Conservation (phyloP, 2,329 filamentous ascomycete genomes). For the Alternaria ethzedia region DNA sequence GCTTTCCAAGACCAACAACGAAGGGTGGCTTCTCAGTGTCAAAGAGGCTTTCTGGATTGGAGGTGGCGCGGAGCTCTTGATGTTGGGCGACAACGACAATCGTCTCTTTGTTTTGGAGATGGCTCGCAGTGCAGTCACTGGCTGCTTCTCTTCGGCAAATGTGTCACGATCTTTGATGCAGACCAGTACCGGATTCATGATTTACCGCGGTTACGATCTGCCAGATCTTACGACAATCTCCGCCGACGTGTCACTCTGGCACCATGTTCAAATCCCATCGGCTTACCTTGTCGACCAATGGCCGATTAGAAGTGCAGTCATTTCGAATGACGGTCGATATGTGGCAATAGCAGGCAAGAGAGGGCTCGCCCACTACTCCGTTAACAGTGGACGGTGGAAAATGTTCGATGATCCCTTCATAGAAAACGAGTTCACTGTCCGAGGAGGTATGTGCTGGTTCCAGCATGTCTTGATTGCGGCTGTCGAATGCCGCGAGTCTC, state of each 20-base stretch:
- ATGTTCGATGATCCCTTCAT: slow-evolving; percentile 81
- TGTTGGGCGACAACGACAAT: slow-evolving; percentile 74
- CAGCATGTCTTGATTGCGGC: slow-evolving; percentile 93
- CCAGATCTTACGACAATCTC: slow-evolving; percentile 91
- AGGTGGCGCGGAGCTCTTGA: slow-evolving; percentile 82
- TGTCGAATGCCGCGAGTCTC: slow-evolving; percentile 82
- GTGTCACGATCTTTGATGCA: slow-evolving; percentile 87
- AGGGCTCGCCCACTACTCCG: slow-evolving; percentile 93
- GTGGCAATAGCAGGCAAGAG: slow-evolving; percentile 93
- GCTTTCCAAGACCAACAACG: slow-evolving; percentile 71
- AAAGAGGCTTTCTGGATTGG: slow-evolving; percentile 84
- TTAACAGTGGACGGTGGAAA: slow-evolving; percentile 94
- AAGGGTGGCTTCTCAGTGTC: slow-evolving; percentile 84
- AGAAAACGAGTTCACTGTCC: slow-evolving; percentile 90
- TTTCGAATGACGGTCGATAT: slow-evolving; percentile 92
- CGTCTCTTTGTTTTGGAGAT: slow-evolving; percentile 89
- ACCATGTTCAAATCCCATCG: slow-evolving; percentile 84
- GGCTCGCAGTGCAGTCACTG: slow-evolving; percentile 89
- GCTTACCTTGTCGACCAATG: slow-evolving; percentile 89
- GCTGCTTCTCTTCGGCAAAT: slow-evolving; percentile 90
- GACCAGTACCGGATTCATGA: slow-evolving; percentile 84
- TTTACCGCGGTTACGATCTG: slow-evolving; percentile 92
- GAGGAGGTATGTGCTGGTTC: slow-evolving; percentile 98
- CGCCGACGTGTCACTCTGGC: slow-evolving; percentile 92
- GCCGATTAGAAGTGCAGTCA: slow-evolving; percentile 86